Evolutionary conservation across 2,329 filamentous ascomycete genomes (phyloP), one percentile per base, ranked within the genome.

Genomic region (Aspergillus ibericus): DNA sequence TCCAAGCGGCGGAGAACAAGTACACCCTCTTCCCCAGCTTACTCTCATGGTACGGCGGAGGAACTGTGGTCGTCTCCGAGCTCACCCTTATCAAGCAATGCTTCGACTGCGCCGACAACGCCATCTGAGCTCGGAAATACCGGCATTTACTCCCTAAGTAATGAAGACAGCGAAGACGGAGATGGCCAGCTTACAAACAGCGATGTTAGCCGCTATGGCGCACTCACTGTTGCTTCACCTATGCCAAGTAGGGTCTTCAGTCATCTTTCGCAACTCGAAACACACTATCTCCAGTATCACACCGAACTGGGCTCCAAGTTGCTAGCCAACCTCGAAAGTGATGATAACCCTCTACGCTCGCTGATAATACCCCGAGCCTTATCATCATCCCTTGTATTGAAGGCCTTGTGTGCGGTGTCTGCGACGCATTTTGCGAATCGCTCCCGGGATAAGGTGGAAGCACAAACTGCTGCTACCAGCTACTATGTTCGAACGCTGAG

Each of bases 201-300:
- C 13, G 25, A 20, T 12, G 8, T 18, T n/a, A 16, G 12, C 20
- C 25, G 59, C 27, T 32, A 12, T 32, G 5, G 3, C n/a, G 9
- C 56, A 27, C 44, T 65, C 12, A 38, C 54, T 9, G 18, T 68
- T 13, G 54, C 62, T 9, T 40, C 63, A 12, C 60, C 59, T 9
- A 62, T 56, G 9, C 67, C 65, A 3, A 61, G 57, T 10, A 58
- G 64, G 27, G 50, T 61, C 29, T 60, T 68, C 25, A 70, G 60
- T 40, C 70, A 72, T 58, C 56, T 74, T 10, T 70, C 72, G 1
- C 51, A 63, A 8, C 56, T 67, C 35, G 73, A 76, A 60, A 66
- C 66, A 20, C 70, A 74, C 46, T 76, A 75, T 56, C 68, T 76
- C 20, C 73, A 75, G 63, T 76, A 76, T 47, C 72, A 75, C 44